Base-by-base conservation (phyloP, 805 yeast species). In the Debaryomyces castellii region DNA sequence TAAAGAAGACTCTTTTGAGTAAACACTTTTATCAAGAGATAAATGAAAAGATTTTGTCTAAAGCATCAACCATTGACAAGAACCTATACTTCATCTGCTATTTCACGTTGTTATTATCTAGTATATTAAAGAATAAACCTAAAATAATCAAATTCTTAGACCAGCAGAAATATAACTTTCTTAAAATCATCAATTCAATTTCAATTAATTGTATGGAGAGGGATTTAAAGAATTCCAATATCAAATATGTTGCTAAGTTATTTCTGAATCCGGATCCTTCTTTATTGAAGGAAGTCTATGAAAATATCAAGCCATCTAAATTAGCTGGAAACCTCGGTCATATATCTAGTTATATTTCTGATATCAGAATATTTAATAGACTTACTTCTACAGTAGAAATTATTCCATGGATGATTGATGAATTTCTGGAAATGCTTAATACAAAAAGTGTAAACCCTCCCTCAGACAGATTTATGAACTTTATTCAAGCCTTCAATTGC, bases 341-440 rank as follows among this genome's bases (percentile, higher is more conserved):
- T 1, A 57, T 70, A 16, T 67, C 71, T 16, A 54, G 67, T 2
- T 72, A 72, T 52, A 43, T 72, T 7, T 55, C 76, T 3, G 77
- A 72, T 48, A 51, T 71, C 3, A 61, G 77, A 27, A 72, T 72
- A 37, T 72, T 72, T 60, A 66, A 67, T 53, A 57, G 77, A 41
- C 58, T 72, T 45, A 64, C 70, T 4, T 76, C 71, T 16, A 56
- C 73, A 22, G 61, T 72, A 45, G 69, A 69, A 53, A 71, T 71
- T 48, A 62, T 66, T 62, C 77, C 77, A 4, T 72, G 77, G 77
- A 60, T 71, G 16, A 60, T 71, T 14, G 75, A 67, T 46, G 76
- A 71, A 52, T 66, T 52, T 46, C 41, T 55, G 2, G 63, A 72
- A 1, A 57, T 66, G 39, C 41, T 50, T 40, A 51, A 58, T 44